Base-by-base conservation (phyloP, 179 eudicot genomes). In the Patellifolia procumbens region DNA sequence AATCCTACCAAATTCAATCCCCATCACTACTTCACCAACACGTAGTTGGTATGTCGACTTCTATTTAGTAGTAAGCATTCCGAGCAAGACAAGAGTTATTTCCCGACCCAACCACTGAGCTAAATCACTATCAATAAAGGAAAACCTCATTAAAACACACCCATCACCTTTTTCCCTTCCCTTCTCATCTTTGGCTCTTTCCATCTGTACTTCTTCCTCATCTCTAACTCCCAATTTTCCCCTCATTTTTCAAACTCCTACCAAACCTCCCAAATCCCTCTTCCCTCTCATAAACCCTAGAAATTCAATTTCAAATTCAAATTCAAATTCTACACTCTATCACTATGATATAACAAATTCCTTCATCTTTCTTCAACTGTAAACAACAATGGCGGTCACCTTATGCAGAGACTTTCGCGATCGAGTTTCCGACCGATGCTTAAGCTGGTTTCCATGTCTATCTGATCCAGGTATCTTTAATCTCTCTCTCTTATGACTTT, bases 381-480 rank as follows among this genome's bases (percentile, higher is more conserved):
- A 55, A n/a, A 49, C 70, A 80, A 80, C 53, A 56, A 88, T 81
- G 86, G 81, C 76, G 81, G 85, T 68, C 59, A 48, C 81, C 15
- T 11, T 72, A 63, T 74, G 79, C 74, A 90, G 88, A 19, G 75
- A 82, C 70, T 55, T 78, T 19, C 82, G 85, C 74, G 89, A 89
- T 81, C 88, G 84, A 55, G 49, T 77, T 59, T 74, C 80, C 70
- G 88, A 88, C 75, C 88, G 85, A 13, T 91, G 86, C 83, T 70
- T 79, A 66, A 80, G 64, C 66, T 68, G 66, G 75, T 86, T 91
- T 80, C 99, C 99, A 26, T 93, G 97, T 74, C 90, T 95, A 70
- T 84, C 92, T 78, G 97, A 95, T 85, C 97, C 98, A 20, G 99
- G 99, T 94, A 42, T 2, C 1, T 22, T 12, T 19, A 55, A 22